Evolutionary conservation across 2,329 filamentous ascomycete species (phyloP).

Genomic region (Talaromyces funiculosus): DNA sequence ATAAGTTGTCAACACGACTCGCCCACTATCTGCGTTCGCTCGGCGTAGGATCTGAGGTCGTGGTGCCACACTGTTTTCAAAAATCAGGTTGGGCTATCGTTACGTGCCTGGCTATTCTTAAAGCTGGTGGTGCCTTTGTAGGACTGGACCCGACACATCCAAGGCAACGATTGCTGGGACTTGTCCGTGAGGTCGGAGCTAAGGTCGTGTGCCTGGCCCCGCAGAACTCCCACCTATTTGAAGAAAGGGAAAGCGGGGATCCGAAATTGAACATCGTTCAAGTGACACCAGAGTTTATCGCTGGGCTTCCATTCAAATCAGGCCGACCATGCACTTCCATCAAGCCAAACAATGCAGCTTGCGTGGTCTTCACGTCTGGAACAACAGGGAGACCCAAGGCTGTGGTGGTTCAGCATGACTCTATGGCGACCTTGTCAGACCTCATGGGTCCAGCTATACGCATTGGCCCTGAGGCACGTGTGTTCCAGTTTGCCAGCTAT

Average conservation of each 20-base stretch:
- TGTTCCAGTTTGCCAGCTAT: slow-evolving; percentile 46
- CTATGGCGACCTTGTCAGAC: slow-evolving; percentile 50
- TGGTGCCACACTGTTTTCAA: slow-evolving; percentile 21
- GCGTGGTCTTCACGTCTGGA: slow-evolving; percentile 23
- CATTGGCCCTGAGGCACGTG: slow-evolving; percentile 49
- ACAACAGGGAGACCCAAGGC: slow-evolving; percentile 1
- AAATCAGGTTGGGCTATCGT: slow-evolving; percentile 14
- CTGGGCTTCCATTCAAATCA: background rate
- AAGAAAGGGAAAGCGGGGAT: background rate
- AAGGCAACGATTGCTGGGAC: background rate
- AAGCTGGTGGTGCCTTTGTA: slow-evolving; percentile 15
- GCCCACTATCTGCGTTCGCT: slow-evolving; percentile 25
- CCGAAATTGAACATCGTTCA: background rate
- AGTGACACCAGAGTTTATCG: background rate
- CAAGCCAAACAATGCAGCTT: slow-evolving; percentile 37
- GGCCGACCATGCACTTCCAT: background rate
- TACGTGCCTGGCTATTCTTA: slow-evolving; percentile 12
- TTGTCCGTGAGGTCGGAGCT: background rate
- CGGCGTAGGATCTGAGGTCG: slow-evolving; percentile 22
- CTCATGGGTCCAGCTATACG: slow-evolving; percentile 43
- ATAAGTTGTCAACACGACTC: slow-evolving; percentile 28
- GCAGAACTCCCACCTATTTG: background rate
- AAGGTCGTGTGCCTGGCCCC: background rate
- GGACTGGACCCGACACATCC: background rate
- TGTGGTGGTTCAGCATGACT: slow-evolving; percentile 15